Conservation (phyloP, 2,329 filamentous ascomycete genomes). For the Exutisphaerella laricina region DNA sequence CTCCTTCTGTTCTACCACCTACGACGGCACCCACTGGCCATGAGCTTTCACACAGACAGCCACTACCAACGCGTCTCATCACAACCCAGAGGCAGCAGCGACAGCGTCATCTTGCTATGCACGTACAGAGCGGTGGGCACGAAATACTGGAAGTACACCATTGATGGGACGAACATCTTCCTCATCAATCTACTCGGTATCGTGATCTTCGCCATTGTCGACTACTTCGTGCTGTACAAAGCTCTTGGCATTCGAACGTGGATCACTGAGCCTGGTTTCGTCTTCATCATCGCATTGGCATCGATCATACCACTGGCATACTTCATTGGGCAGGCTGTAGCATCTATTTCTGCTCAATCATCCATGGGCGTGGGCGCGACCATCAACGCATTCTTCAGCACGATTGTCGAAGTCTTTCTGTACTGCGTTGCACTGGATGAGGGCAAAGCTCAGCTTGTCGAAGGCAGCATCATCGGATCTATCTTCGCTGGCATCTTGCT, state of each 20-base stretch:
- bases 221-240: conserved; percentile 74
- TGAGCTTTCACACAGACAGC: conserved; percentile 87
- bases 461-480: conserved; percentile 94
- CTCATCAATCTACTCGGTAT: conserved; percentile 93
- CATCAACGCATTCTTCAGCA: conserved; percentile 97
- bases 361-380: conserved; percentile 97
- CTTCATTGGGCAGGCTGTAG: conserved; percentile 97
- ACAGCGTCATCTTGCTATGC: conserved; percentile 75
- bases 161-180: conserved; percentile 98
- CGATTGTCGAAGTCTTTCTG: conserved; percentile 92
- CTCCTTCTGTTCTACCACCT: conserved; percentile 86
- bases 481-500: conserved; percentile 97
- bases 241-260: conserved; percentile 63
- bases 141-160: conserved; percentile 99
- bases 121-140: conserved; percentile 91
- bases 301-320: conserved; percentile 97
- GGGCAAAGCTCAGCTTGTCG: conserved; percentile 87
- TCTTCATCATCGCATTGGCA: conserved; percentile 76
- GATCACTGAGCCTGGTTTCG: conserved; percentile 75
- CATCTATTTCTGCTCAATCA: conserved; percentile 95
- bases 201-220: conserved; percentile 89
- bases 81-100: conserved; percentile 49
- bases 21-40: conserved; percentile 80
- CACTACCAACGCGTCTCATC: conserved; percentile 61
- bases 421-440: conserved; percentile 92